These are phyloP conservation scores for Linum lewisii DNA, from an alignment of 345 rosid genomes.

Conservation along the genomic window DNA sequence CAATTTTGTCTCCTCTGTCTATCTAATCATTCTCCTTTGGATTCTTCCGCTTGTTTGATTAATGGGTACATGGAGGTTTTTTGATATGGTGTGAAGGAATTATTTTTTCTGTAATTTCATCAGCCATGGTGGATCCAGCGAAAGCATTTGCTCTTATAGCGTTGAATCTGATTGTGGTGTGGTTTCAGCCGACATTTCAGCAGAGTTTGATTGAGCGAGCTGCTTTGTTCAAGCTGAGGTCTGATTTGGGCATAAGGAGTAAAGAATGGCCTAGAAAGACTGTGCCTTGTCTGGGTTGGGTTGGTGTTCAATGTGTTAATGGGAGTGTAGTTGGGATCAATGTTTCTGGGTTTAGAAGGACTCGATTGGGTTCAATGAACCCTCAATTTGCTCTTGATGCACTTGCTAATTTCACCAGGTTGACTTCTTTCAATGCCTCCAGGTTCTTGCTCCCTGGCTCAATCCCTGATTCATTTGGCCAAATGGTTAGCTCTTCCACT, in stretches of 20 bases:
- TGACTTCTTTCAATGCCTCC: slow-evolving; percentile 73
- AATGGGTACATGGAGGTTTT: not conserved
- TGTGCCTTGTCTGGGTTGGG: slow-evolving; percentile 73
- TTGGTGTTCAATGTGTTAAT: slow-evolving; percentile 50
- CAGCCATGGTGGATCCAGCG: slow-evolving; percentile 63
- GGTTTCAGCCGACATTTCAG: slow-evolving; percentile 44
- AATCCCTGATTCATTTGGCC: slow-evolving; percentile 77
- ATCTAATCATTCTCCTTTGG: no score
- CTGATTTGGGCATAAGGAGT: slow-evolving; percentile 75
- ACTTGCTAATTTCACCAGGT: slow-evolving; percentile 51
- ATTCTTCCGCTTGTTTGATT: no score
- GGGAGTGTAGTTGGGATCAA: slow-evolving; percentile 62
- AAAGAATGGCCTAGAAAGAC: slow-evolving; percentile 86
- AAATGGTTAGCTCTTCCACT: slow-evolving; percentile 10
- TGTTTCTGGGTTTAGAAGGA: slow-evolving; percentile 81
- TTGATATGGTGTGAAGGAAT: slow-evolving; percentile 20
- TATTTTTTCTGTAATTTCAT: not conserved
- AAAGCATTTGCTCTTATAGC: slow-evolving; percentile 28
- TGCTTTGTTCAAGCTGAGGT: slow-evolving; percentile 72
- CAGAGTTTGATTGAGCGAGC: slow-evolving; percentile 36
- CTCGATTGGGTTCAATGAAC: slow-evolving; percentile 61
- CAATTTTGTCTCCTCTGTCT: no score
- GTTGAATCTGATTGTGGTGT: slow-evolving; percentile 21
- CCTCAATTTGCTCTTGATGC: slow-evolving; percentile 72
- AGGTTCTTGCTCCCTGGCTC: slow-evolving; percentile 61